A percentile compares a stretch with the other conserved stretches of the same genome.
These are phyloP conservation scores for Sclerotinia sclerotiorum DNA, from an alignment of 2,329 filamentous ascomycete species.

Conservation along the genomic window DNA sequence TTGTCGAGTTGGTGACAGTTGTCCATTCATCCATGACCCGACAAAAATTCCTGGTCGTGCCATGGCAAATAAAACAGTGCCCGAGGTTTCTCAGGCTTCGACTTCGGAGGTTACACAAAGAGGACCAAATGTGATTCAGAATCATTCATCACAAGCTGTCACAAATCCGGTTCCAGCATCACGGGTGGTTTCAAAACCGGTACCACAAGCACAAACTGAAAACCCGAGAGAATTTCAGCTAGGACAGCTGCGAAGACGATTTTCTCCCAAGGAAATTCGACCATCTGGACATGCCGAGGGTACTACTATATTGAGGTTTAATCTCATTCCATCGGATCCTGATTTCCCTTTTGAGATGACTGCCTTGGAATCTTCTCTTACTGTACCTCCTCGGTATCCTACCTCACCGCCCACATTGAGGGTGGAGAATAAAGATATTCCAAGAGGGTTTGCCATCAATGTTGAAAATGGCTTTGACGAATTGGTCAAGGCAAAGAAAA, in stretches of 20 bases:
- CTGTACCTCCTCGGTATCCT: slow-evolving; percentile 65
- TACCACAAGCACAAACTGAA: slow-evolving; percentile 61
- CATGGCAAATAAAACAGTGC: slow-evolving; percentile 26
- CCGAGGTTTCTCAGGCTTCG: slow-evolving; percentile 23
- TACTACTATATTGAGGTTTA: slow-evolving; percentile 59
- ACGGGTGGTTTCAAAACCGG: slow-evolving; percentile 62
- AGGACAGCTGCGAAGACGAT: slow-evolving; percentile 69
- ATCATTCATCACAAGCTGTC: slow-evolving; percentile 40
- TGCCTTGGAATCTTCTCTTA: slow-evolving; percentile 65
- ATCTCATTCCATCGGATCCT: slow-evolving; percentile 71
- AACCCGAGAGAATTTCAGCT: slow-evolving; percentile 75
- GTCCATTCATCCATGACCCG: slow-evolving; percentile 51
- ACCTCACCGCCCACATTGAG: slow-evolving; percentile 56
- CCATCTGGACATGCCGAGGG: slow-evolving; percentile 27
- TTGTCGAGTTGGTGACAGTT: slow-evolving; percentile 52
- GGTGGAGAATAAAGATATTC: slow-evolving; percentile 69
- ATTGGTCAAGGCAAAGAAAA: slow-evolving; percentile 56
- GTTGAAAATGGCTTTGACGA: slow-evolving; percentile 72
- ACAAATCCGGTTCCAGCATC: slow-evolving; percentile 40
- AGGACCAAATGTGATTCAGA: slow-evolving; percentile 30
- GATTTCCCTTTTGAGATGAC: slow-evolving; percentile 80
- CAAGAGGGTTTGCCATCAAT: slow-evolving; percentile 71
- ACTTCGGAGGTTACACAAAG: slow-evolving; percentile 23
- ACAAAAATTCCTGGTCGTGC: slow-evolving; percentile 31
- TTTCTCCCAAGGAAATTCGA: slow-evolving; percentile 49